Base-by-base conservation (phyloP, 2,329 filamentous ascomycete species). In the Hypoxylon sp. region DNA sequence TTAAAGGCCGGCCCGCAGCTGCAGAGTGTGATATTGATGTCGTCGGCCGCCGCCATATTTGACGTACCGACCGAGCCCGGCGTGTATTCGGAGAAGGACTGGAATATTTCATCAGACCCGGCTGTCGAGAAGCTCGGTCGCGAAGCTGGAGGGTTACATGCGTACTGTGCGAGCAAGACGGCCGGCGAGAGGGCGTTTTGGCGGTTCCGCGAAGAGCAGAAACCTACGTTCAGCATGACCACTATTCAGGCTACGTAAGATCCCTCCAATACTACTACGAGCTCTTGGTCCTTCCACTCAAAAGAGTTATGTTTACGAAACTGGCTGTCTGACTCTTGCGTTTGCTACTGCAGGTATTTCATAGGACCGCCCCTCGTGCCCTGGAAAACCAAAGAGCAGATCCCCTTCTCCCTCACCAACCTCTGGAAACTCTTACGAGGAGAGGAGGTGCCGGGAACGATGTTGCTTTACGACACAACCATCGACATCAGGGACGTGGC, bases 401-500 rank as follows among this genome's bases (percentile, higher is more conserved):
- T 76, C 28, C 68, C 71, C 0, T 70, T 68, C 28, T 72, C 70
- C 8, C 60, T 71, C 16, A 68, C 40, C 50, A 54, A 60, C 44
- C 55, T 73, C 42, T 72, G 68, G 70, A 69, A 68, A 7, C 56
- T 73, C 0, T 51, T 76, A 5, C 22, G 61, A 6, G 71, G 69
- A 7, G 61, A 68, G 38, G 70, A 71, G 11, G 32, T 73, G 24
- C 70, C 71, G 4, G 67, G 57, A 7, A 65, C 71, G 1, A 69
- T 69, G 67, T 51, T 69, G n/a, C 9, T 71, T 1, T 73, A 71
- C 52, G 65, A 71, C 7, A 64, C 68, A 16, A 70, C 60, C 2
- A 52, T 75, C 5, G 74, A 76, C 45, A 46, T 76, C 24, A 60
- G 72, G 33, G 74, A 76, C 52, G 70, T 75, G 22, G 73, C 73